Base-by-base conservation (phyloP, 768 basidiomycete genomes). In the Pulveroboletus sp. region DNA sequence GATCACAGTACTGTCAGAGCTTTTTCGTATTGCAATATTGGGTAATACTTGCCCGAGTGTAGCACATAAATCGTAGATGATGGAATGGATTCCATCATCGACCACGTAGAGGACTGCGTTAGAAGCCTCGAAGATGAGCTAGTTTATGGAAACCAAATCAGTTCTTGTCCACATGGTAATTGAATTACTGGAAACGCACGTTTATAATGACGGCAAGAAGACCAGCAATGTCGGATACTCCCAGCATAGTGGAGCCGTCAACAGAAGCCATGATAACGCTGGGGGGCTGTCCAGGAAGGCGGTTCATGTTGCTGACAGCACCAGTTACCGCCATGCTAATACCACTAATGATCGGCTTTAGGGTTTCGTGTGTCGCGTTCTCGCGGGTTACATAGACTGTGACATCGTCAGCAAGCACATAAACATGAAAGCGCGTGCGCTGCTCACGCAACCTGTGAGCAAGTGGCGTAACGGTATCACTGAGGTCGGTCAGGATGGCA, bases 371-470 rank as follows among this genome's bases (percentile, higher is more conserved):
- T 4, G 57, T 57, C 27, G 56, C 56, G 27, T 55, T 58, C 13
- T 31, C 31, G 18, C 41, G 3, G 11, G 21, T 58, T 14, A 52
- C 56, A 39, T 46, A 59, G 6, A 40, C 57, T 58, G 31, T 15
- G 42, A 26, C 26, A 32, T 42, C 14, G 8, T 54, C 33, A 42
- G 40, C 11, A 33, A 27, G 28, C 9, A 2, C 13, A 49, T 39
- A n/a, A 5, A 33, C 39, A 17, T 11, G n/a, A 38, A 24, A 24
- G 10, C 1, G 1, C 9, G 18, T 17, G 21, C 27, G 13, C 32
- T n/a, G 39, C 56, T 44, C 38, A 58, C 56, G 39, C 36, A 57
- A 2, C 45, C 39, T 35, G 36, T 58, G 17, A 14, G 56, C 42
- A 7, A 51, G 50, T 26, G 57, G 50, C 2, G 31, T 45, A 8